Evolutionary conservation across 2,329 filamentous ascomycete species (phyloP).

Genomic region (Alternaria sp.): DNA sequence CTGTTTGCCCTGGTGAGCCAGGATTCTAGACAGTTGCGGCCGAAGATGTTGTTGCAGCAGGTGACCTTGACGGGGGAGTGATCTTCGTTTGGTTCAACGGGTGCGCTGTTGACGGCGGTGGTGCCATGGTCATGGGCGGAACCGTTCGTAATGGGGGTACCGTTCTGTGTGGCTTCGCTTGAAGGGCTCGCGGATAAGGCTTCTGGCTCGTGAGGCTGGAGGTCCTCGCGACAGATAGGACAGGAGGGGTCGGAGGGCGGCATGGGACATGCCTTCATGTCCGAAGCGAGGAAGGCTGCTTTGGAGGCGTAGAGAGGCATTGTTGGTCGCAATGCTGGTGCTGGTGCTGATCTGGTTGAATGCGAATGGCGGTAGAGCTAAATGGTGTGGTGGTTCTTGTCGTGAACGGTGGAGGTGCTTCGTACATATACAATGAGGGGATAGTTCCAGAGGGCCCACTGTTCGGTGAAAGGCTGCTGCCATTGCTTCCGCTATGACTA

Average conservation of each 20-base stretch:
- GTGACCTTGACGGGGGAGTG: background rate
- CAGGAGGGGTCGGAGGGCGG: background rate
- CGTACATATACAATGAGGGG: background rate
- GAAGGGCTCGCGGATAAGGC: background rate
- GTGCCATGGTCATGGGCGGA: background rate
- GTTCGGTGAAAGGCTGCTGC: background rate
- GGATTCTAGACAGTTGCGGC: background rate
- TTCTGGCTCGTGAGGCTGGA: background rate
- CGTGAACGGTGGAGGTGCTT: background rate
- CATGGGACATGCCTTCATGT: background rate
- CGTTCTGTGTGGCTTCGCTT: background rate
- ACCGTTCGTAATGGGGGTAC: background rate
- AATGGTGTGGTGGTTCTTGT: background rate
- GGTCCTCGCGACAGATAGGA: background rate
- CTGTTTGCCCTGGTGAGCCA: background rate
- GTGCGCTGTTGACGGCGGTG: too few species aligned
- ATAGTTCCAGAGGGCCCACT: background rate
- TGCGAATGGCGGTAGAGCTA: background rate
- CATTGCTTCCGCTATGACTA: background rate
- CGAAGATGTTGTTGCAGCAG: conserved; percentile 1
- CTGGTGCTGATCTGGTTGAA: background rate
- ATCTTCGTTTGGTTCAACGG: background rate
- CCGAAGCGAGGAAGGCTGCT: background rate
- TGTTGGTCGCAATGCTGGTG: background rate
- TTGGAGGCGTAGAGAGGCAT: background rate